A percentile compares a stretch with the other conserved stretches of the same genome.
These are phyloP conservation scores for Candida cerambycidarum DNA, from an alignment of 805 yeast genomes.

Conservation along the genomic window DNA sequence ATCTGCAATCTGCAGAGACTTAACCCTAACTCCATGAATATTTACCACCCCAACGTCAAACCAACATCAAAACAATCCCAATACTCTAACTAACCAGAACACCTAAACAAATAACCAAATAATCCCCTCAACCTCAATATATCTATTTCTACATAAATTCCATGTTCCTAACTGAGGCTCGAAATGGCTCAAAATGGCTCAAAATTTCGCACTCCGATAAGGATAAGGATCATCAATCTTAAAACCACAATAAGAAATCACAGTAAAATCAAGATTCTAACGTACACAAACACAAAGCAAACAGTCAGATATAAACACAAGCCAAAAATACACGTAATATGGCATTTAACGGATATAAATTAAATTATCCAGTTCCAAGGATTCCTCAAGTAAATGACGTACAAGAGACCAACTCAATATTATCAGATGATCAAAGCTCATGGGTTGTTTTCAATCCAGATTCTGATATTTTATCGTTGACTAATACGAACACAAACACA, in stretches of 20 bases:
- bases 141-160: background rate
- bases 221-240: conserved; percentile 2
- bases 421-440: conserved; percentile 24
- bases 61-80: background rate
- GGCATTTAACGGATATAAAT: conserved; percentile 19
- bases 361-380: conserved; percentile 17
- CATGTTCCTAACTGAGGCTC: conserved; percentile 3
- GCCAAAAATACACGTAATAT: conserved; percentile 2
- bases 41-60: background rate
- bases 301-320: background rate
- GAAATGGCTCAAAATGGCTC: too few species aligned
- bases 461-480: conserved; percentile 28
- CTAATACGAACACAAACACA: conserved; percentile 22
- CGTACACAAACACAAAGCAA: background rate
- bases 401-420: conserved; percentile 19
- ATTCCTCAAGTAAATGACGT: conserved; percentile 15
- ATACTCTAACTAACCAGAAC: background rate
- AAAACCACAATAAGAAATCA: conserved; percentile 5
- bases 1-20: background rate
- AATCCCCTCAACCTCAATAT: background rate
- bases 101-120: background rate
- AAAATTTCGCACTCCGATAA: conserved; percentile 7
- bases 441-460: conserved; percentile 32
- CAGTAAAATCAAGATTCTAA: background rate
- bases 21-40: background rate